Evolutionary conservation across 2,329 filamentous ascomycete genomes (phyloP), one percentile per base, ranked within the genome.

Genomic region (Sclerotinia glacialis): DNA sequence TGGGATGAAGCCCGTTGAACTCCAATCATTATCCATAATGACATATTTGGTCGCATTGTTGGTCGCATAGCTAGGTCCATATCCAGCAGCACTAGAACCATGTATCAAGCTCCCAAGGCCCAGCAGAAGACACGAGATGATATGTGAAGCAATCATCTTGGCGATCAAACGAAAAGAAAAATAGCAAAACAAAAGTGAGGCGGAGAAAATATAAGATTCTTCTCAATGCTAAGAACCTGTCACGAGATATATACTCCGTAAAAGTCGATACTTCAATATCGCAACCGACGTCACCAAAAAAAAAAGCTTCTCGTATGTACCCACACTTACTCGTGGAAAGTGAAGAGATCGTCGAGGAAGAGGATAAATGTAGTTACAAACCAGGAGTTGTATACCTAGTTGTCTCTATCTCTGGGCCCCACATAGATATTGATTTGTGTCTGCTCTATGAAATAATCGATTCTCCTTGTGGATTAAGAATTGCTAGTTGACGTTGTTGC

Each of bases 1-100:
- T 0, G 80, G 78, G 21, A 81, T 78, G 71, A 80, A 81, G 7
- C 76, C 78, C 1, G 75, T 74, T 1, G 78, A 72, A 49, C 74
- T 75, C 79, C 79, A 82, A 72, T 83, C 80, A 69, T 82, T 65
- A 21, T 65, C 64, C 64, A 65, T 60, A n/a, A 65, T 65, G 21
- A 65, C 64, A 34, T 65, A 65, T 60, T 65, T 65, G 42, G 53
- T 61, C 0, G 58, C n/a, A 49, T 61, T 61, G 5, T 2, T 49
- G n/a, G 28, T 11, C 4, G 44, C 58, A 23, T 47, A 46, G 11
- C 31, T 49, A 7, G 42, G 1, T 7, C 44, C 58, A 18, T 60
- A 60, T 5, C 44, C n/a, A n/a, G 1, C 12, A 1, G 58, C 58
- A 14, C 3, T 6, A 40, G 58, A 61, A 26, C 28, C 58, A 12